phyloP scores from a whole-genome alignment of 495 filamentous ascomycete species.

The Penicillium salamii region DNA sequence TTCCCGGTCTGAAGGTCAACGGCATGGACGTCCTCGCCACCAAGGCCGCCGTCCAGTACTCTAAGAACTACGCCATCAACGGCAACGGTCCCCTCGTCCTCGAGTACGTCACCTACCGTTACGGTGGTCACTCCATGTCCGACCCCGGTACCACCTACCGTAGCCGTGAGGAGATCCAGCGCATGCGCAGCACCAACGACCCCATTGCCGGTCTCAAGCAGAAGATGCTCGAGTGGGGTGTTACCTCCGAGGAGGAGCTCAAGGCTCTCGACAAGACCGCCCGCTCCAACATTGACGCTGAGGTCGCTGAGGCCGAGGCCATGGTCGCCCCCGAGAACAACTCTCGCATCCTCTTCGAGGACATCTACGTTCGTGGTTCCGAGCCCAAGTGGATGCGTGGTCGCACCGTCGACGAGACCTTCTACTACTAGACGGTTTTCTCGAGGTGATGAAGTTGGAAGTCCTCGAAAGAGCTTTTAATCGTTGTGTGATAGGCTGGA shows the following conservation, averaged over 20 bases:
- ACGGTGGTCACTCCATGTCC: constrained; percentile 98
- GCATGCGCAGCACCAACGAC: constrained; percentile 98
- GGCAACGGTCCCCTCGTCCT: constrained; percentile 92
- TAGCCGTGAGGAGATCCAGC: constrained; percentile 97
- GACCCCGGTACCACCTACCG: constrained; percentile 99
- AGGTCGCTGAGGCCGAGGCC: constrained; percentile 85
- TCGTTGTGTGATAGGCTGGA: constrained; percentile 6
- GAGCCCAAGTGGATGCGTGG: constrained; percentile 92
- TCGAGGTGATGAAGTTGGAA: not conserved
- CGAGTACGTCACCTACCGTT: constrained; percentile 99
- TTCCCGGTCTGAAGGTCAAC: constrained; percentile 98
- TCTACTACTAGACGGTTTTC: constrained; percentile 65
- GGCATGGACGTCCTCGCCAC: constrained; percentile 99
- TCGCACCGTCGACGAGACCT: constrained; percentile 87
- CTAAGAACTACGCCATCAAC: constrained; percentile 74
- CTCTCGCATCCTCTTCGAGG: constrained; percentile 83
- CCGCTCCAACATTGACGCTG: constrained; percentile 75
- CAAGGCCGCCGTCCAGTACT: constrained; percentile 91
- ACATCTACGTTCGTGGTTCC: constrained; percentile 89
- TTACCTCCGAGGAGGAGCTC: constrained; percentile 92
- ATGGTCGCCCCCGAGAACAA: constrained; percentile 77
- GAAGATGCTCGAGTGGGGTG: constrained; percentile 93
- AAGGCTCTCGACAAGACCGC: constrained; percentile 94
- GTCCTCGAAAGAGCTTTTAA: constrained; percentile 13
- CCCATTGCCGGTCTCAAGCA: constrained; percentile 97